Evolutionary conservation across 352 stramenopile genomes (phyloP), one percentile per base, ranked within the genome.

Genomic region (Phytopythium ostracodes): DNA sequence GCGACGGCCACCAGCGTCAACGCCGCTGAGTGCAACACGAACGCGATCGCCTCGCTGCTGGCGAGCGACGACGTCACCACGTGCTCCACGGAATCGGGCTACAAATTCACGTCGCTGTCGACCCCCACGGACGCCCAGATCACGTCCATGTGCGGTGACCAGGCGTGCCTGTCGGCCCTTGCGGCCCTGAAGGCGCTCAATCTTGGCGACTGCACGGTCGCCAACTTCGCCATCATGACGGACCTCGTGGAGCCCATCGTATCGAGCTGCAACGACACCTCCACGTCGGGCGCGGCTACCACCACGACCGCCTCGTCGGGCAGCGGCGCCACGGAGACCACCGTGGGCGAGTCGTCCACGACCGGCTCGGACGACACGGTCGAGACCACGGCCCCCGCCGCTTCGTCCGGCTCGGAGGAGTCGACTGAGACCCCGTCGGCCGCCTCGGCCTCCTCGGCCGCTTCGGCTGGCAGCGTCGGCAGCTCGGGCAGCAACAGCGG

Each of bases 171-270:
- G 1, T 47, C 63, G 6, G 63, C 65, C 24, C 51, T 84, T 12
- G 43, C 65, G 17, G 35, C 56, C 3, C 31, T 81, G 25, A 64
- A 71, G 49, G 49, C 63, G 55, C 56, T 69, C 14, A 64, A 60
- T 15, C 68, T 77, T 8, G 59, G 66, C 14, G 72, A 79, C 53
- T 79, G 72, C 43, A 71, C 63, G 10, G 60, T 76, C 36, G 71
- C 65, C 2, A 29, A 52, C 24, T 24, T 74, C 10, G 60, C 33
- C 20, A 35, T 79, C 38, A 70, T 76, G 38, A 63, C 63, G 22
- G 50, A 75, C 33, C 56, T 75, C 20, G 63, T 76, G 14, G 43
- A 70, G n/a, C 66, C 72, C 0, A 54, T 79, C 9, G 44, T 36
- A 49, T 24, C 46, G 27, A 49, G 55, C 33, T 79, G 72, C 35